Conservation (phyloP, 768 basidiomycete genomes). For the Termitomyces sp. region DNA sequence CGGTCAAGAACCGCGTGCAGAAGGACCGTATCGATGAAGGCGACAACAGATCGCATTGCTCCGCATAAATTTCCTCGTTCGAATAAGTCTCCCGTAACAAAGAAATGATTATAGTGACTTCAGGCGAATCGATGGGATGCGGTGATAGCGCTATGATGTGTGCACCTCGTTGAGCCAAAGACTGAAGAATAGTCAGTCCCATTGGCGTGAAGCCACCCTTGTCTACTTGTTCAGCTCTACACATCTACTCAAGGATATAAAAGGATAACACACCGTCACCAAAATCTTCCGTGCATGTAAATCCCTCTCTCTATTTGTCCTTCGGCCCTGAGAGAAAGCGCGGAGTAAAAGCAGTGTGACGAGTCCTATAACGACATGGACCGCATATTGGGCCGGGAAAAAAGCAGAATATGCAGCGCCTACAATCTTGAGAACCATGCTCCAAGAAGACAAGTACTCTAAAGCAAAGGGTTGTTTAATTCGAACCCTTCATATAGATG, state of each 20-base stretch:
- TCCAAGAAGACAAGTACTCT: background rate
- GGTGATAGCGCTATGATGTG: constrained; percentile 73
- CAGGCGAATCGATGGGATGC: constrained; percentile 46
- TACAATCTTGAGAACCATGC: constrained; percentile 52
- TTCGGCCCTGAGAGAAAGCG: constrained; percentile 62
- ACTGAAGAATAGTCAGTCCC: constrained; percentile 62
- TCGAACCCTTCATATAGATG: background rate
- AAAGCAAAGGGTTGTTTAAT: background rate
- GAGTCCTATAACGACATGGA: constrained; percentile 43
- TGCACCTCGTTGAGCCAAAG: constrained; percentile 68
- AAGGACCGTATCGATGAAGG: constrained; percentile 66
- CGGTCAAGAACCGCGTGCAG: constrained; percentile 60
- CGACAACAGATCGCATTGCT: constrained; percentile 68
- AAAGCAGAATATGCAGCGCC: constrained; percentile 32
- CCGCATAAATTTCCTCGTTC: constrained; percentile 77
- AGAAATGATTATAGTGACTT: constrained; percentile 55
- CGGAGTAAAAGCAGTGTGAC: constrained; percentile 42
- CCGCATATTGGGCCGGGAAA: constrained; percentile 54
- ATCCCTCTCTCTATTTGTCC: constrained; percentile 69
- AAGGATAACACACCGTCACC: constrained; percentile 52
- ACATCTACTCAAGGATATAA: background rate
- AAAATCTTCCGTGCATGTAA: constrained; percentile 68
- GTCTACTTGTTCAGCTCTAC: background rate
- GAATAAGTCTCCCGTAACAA: constrained; percentile 63
- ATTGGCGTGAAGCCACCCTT: constrained; percentile 75